Percentiles rank a stretch among this genome's conserved stretches.
These are phyloP conservation scores for Neurospora tetraspora DNA, from an alignment of 495 filamentous ascomycete genomes.

Conservation along the genomic window DNA sequence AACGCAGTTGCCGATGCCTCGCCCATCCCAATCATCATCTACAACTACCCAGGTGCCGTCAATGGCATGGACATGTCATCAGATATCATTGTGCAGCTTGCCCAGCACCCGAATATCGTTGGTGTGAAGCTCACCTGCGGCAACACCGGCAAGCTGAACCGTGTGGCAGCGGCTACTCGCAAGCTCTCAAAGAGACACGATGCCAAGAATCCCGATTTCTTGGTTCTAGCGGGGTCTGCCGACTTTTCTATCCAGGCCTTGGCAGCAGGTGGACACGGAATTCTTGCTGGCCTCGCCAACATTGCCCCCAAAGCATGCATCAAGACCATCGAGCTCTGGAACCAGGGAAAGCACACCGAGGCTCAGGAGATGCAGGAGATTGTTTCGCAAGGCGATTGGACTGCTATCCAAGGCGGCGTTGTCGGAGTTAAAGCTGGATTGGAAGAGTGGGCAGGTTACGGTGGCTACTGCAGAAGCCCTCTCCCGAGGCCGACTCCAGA, in stretches of 20 bases:
- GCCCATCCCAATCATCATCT: conserved; percentile 81
- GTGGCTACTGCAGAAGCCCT: conserved; percentile 65
- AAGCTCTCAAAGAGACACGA: conserved; percentile 61
- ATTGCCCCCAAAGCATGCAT: conserved; percentile 71
- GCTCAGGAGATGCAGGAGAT: conserved; percentile 70
- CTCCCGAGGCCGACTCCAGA: conserved; percentile 57
- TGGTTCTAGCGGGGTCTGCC: conserved; percentile 78
- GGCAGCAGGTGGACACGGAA: conserved; percentile 72
- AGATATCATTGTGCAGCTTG: conserved; percentile 63
- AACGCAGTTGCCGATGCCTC: conserved; percentile 66
- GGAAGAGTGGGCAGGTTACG: conserved; percentile 70
- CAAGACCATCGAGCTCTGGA: conserved; percentile 61
- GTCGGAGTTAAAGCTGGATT: conserved; percentile 77
- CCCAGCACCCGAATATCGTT: conserved; percentile 76
- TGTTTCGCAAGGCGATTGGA: conserved; percentile 79
- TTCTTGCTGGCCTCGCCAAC: conserved; percentile 80
- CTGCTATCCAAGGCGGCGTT: conserved; percentile 75
- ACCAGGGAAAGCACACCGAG: conserved; percentile 55
- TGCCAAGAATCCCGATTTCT: conserved; percentile 47
- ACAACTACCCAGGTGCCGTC: conserved; percentile 84
- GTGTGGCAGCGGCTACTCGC: conserved; percentile 70
- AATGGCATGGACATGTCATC: conserved; percentile 74
- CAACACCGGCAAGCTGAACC: conserved; percentile 84
- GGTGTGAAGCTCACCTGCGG: conserved; percentile 90
- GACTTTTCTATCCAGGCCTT: conserved; percentile 85